Base-by-base conservation (phyloP, 1,139 yeast species). In the Blastobotrys arbuscula region DNA sequence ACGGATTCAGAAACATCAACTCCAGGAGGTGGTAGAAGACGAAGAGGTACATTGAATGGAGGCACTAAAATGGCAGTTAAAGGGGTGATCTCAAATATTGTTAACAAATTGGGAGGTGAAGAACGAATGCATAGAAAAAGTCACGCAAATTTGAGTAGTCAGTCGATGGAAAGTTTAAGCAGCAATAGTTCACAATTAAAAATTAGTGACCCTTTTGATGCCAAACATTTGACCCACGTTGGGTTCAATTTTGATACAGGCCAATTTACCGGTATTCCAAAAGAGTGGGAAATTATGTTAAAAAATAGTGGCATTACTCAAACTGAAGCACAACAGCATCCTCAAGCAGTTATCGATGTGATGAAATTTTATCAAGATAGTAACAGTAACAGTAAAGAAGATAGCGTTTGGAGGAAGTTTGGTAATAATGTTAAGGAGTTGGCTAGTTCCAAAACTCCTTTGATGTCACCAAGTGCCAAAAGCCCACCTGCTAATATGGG, bases 261-360 rank as follows among this genome's bases (percentile, higher is more conserved):
- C 9, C 82, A 86, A 50, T 90, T 84, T 61, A 85, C 92, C 1
- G 97, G 96, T 1, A 73, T 90, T 48, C 98, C 97, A 1, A 80
- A 79, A 43, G 96, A 87, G 64, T 92, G 98, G 98, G 92, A 87
- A 59, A 76, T 79, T 52, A 72, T 89, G 44, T 73, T 92, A 53
- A 78, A 83, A 18, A 94, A 90, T 16, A 83, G 89, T 63, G 97
- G 97, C 39, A 87, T 92, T 46, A 78, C 95, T 5, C 79, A 78
- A 58, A 78, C 77, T 41, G 97, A 92, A 59, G 96, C 89, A 62
- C 82, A 84, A 59, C 85, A 84, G 58, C 89, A 92, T 63, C 96
- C 97, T 2, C 94, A 88, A 66, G 97, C 96, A 0, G 95, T 89
- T 8, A 82, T 86, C 77, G 96, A 89, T 62, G 89, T 90, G 55